phyloP scores from a whole-genome alignment of 306 rosid species.

The Vigna mungo region DNA sequence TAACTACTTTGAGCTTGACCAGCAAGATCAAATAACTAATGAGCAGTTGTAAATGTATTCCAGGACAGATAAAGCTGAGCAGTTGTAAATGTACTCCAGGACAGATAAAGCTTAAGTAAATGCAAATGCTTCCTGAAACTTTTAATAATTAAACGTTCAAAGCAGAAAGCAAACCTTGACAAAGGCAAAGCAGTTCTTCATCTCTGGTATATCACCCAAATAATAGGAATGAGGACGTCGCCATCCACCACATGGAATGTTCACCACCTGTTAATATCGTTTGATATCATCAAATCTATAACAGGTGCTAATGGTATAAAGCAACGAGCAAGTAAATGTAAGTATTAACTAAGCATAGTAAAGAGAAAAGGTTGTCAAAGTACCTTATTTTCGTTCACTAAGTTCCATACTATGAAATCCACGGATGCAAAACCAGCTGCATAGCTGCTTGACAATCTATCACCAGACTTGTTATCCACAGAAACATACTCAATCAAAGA shows the following conservation, averaged over 20 bases:
- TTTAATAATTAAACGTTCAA: slow-evolving; percentile 25
- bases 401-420: slow-evolving; percentile 87
- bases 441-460: slow-evolving; percentile 55
- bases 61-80: slow-evolving; percentile 5
- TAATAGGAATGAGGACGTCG: slow-evolving; percentile 90
- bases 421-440: slow-evolving; percentile 94
- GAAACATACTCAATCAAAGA: slow-evolving; percentile 71
- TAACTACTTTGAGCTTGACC: slow-evolving; percentile 7
- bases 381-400: slow-evolving; percentile 84
- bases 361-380: slow-evolving; percentile 29
- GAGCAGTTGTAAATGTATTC: slow-evolving; percentile 31
- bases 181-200: slow-evolving; percentile 85
- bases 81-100: too few species aligned
- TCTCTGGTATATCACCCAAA: slow-evolving; percentile 89
- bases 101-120: neutral
- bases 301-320: slow-evolving; percentile 24
- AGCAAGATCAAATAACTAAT: neutral
- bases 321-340: neutral
- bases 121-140: slow-evolving; percentile 10
- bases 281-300: slow-evolving; percentile 36
- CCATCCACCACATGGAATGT: slow-evolving; percentile 97
- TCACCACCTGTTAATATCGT: slow-evolving; percentile 66
- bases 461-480: slow-evolving; percentile 48
- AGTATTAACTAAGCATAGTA: slow-evolving; percentile 23
- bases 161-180: slow-evolving; percentile 71